Conservation (phyloP, 345 rosid species). For the Heritiera littoralis region DNA sequence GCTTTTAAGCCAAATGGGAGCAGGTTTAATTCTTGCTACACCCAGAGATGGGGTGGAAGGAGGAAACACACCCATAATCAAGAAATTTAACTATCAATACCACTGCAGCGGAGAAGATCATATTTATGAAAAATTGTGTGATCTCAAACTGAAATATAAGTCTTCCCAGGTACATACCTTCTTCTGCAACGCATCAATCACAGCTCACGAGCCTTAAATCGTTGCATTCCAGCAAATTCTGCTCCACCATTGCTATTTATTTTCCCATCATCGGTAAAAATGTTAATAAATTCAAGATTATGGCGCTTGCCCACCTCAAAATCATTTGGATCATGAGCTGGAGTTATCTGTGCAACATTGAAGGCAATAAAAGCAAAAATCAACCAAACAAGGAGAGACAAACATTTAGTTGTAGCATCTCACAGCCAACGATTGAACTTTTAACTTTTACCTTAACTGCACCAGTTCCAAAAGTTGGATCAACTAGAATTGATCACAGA, state of each 20-base stretch:
- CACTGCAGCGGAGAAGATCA: not conserved
- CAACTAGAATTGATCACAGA: conserved; percentile 86
- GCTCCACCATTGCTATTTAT: conserved; percentile 82
- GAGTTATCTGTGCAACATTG: conserved; percentile 72
- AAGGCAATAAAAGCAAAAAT: conserved; percentile 11
- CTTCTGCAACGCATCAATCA: conserved; percentile 67
- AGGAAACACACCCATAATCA: not conserved
- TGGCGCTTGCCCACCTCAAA: conserved; percentile 92
- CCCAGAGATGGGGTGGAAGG: not conserved
- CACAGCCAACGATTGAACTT: conserved; percentile 15
- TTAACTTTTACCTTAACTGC: conserved; percentile 73
- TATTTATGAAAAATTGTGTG: not conserved
- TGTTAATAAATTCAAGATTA: conserved; percentile 71
- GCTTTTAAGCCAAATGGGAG: not conserved
- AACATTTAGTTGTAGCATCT: conserved; percentile 7
- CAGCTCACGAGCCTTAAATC: conserved; percentile 87
- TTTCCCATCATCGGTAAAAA: conserved; percentile 90
- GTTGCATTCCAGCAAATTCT: conserved; percentile 81
- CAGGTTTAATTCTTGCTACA: conserved; percentile 4
- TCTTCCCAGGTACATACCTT: conserved; percentile 41
- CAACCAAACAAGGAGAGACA: conserved; percentile 6
- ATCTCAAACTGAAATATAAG: not conserved
- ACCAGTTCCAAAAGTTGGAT: conserved; percentile 92
- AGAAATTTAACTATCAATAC: not conserved
- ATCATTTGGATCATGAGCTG: conserved; percentile 97